phyloP scores from a whole-genome alignment of 345 rosid genomes.

The Eucalyptus victrix region DNA sequence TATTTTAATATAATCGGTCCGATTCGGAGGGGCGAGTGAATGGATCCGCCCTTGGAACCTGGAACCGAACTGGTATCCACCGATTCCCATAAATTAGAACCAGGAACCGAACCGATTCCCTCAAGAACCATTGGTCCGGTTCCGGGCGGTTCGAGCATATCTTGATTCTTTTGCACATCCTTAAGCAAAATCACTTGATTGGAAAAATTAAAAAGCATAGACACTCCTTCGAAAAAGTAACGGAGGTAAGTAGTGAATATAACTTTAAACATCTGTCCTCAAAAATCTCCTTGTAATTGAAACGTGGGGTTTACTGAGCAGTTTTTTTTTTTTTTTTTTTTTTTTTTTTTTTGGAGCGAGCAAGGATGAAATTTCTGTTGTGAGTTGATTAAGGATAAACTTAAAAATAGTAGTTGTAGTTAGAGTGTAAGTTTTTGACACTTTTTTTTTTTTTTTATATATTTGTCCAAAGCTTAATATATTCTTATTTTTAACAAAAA shows the following conservation, averaged over 20 bases:
- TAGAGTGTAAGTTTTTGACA: too few species aligned
- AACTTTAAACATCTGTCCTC: background rate
- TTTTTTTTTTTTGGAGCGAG: background rate
- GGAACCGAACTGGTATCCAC: too few species aligned
- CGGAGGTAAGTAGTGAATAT: fast-evolving
- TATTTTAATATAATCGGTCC: too few species aligned
- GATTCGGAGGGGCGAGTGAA: too few species aligned
- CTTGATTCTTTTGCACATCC: too few species aligned
- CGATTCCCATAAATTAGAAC: too few species aligned
- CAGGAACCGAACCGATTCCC: fast-evolving
- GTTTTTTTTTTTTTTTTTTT: background rate
- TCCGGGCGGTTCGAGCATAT: too few species aligned
- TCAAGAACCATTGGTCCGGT: too few species aligned
- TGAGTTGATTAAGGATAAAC: background rate
- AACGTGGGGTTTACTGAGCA: fast-evolving
- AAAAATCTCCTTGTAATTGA: background rate
- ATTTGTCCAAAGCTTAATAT: too few species aligned
- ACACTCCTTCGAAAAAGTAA: background rate
- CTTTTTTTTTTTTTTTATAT: too few species aligned
- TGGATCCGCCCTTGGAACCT: fast-evolving
- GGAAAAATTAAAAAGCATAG: background rate
- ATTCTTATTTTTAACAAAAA: too few species aligned
- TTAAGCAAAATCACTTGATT: background rate
- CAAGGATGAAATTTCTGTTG: background rate
- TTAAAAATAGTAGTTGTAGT: background rate